Evolutionary conservation across 2,329 filamentous ascomycete species (phyloP).

Genomic region (Daldinia sp.): DNA sequence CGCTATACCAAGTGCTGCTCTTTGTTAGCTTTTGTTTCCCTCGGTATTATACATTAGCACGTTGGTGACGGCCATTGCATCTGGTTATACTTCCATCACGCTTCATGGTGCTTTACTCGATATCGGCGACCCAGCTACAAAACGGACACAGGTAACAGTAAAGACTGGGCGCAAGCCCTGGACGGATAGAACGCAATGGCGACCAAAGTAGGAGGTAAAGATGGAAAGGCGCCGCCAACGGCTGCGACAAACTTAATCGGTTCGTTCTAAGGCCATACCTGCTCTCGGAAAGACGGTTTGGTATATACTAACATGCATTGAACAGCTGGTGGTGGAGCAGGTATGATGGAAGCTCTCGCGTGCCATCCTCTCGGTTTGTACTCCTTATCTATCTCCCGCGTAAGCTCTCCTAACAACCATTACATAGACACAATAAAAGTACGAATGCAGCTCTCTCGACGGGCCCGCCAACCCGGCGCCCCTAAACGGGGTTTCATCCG

Average conservation of each 20-base stretch:
- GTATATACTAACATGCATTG: not conserved
- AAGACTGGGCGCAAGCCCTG: slow-evolving; percentile 38
- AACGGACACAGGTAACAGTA: slow-evolving; percentile 4
- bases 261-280: slow-evolving; percentile 48
- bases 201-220: slow-evolving; percentile 53
- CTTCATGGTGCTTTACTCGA: not conserved
- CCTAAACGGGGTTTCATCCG: slow-evolving; percentile 87
- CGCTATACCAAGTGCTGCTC: not conserved
- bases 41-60: not conserved
- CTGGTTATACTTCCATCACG: slow-evolving; percentile 10
- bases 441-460: slow-evolving; percentile 95
- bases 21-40: not conserved
- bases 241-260: slow-evolving; percentile 91
- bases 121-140: not conserved
- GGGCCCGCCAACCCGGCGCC: slow-evolving; percentile 82
- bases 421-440: slow-evolving; percentile 92
- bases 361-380: slow-evolving; percentile 87
- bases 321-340: slow-evolving; percentile 90
- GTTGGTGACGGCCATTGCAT: slow-evolving; percentile 29
- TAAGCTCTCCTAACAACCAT: slow-evolving; percentile 13
- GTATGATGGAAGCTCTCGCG: slow-evolving; percentile 98
- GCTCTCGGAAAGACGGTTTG: not conserved
- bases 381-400: slow-evolving; percentile 16
- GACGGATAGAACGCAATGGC: slow-evolving; percentile 47
- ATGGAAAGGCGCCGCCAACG: slow-evolving; percentile 79